Percentiles rank a stretch among this genome's conserved stretches.
Evolutionary conservation across 1,284 basidiomycete genomes (phyloP).

Genomic region (Ustilago xerochloae): DNA sequence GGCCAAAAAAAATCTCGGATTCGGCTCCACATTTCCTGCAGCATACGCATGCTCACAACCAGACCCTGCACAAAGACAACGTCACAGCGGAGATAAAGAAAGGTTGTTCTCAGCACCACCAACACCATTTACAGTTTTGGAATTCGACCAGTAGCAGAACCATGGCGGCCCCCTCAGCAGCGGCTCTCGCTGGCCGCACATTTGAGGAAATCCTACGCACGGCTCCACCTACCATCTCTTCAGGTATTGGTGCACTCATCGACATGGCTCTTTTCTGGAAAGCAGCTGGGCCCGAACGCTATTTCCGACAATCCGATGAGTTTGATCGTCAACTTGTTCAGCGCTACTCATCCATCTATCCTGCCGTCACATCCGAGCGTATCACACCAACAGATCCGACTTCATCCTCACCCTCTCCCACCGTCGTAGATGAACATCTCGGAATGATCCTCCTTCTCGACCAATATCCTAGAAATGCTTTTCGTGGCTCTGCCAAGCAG

Average conservation of each 20-base stretch:
- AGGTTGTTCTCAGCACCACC: neutral
- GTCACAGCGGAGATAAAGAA: no score
- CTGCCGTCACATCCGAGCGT: conserved; percentile 12
- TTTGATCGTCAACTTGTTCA: conserved; percentile 31
- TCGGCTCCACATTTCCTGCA: conserved; percentile 6
- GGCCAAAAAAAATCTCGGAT: no score
- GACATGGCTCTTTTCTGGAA: conserved; percentile 41
- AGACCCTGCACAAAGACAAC: no score
- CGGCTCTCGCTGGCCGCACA: conserved; percentile 15
- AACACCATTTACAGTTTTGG: neutral
- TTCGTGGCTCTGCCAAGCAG: conserved; percentile 26
- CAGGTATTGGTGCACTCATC: conserved; percentile 19
- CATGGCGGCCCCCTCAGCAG: neutral
- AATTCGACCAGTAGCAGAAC: neutral
- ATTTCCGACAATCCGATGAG: conserved; percentile 24
- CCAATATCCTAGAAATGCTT: conserved; percentile 38
- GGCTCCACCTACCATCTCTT: conserved; percentile 13
- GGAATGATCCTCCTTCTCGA: conserved; percentile 45
- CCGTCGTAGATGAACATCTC: conserved; percentile 22
- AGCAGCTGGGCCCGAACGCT: conserved; percentile 36
- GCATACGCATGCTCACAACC: neutral
- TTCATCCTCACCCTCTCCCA: neutral
- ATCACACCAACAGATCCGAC: conserved; percentile 11
- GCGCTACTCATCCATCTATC: conserved; percentile 28
- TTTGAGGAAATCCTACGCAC: conserved; percentile 34